Base-by-base conservation (phyloP, 2,329 filamentous ascomycete species). In the Epichloe sibirici region DNA sequence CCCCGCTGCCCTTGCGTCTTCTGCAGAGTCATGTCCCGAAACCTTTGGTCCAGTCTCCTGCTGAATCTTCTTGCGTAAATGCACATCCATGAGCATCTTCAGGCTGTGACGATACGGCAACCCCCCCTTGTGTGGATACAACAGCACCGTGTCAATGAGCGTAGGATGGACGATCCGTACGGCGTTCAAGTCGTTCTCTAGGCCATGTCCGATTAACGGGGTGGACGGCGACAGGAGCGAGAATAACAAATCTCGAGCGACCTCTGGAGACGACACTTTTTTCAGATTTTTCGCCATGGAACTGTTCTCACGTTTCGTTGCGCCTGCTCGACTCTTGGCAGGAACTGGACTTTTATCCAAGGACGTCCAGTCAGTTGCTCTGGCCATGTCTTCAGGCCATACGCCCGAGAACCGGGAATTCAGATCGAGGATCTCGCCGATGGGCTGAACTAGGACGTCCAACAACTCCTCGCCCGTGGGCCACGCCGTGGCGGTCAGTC, bases 321-420 rank as follows among this genome's bases (percentile, higher is more conserved):
- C 58, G 11, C n/a, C 28, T 9, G n/a, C 23, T 25, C 21, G 28
- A 8, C 9, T 9, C 12, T 2, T 5, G 28, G 28, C 3, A 15
- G 44, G 21, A 15, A 13, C 17, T 25, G 45, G 3, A 3, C 40
- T 57, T 15, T 58, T 54, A 6, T 55, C 53, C 3, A 34, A 25
- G 13, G 54, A 42, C 28, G 66, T 65, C 70, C 74, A 88, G 0
- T 78, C 75, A 31, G 77, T 68, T 0, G 90, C 90, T 23, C 80
- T 76, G 23, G 80, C 77, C 61, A 90, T 85, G 57, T 94, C 85
- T 49, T 93, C 82, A 0, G 85, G 79, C 58, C 79, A 86, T 6
- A 98, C 85, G 23, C 94, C 93, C 0, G 90, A 96, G 68, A 87
- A 98, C 2, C 88, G 81, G 2, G 90, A 93, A 68, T 98, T 98